A percentile compares a stretch with the other conserved stretches of the same genome.
phyloP scores from a whole-genome alignment of 1,139 yeast species.

The Debaryomyces sp. region DNA sequence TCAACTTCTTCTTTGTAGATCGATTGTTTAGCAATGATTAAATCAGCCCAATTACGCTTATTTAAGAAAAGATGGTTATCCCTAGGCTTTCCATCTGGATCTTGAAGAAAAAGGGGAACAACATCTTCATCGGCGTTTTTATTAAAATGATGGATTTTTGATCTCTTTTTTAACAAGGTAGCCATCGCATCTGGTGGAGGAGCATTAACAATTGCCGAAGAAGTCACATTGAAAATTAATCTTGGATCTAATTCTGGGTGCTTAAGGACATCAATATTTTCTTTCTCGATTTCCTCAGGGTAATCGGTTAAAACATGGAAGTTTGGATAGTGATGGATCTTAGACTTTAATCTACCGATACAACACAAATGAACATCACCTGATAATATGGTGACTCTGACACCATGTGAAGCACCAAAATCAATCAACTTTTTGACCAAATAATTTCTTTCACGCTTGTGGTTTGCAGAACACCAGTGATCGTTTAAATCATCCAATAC shows the following conservation, averaged over 20 bases:
- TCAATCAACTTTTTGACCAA: slow-evolving; percentile 59
- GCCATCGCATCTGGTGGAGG: slow-evolving; percentile 95
- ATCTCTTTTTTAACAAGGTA: slow-evolving; percentile 60
- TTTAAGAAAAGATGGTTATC: slow-evolving; percentile 66
- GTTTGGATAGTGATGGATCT: slow-evolving; percentile 44
- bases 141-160: slow-evolving; percentile 69
- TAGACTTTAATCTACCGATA: slow-evolving; percentile 74
- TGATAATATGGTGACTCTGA: slow-evolving; percentile 78
- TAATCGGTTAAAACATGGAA: slow-evolving; percentile 25
- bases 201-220: slow-evolving; percentile 87
- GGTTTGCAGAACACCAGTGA: slow-evolving; percentile 93
- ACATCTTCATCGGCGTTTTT: slow-evolving; percentile 74
- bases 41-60: slow-evolving; percentile 74
- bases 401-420: slow-evolving; percentile 63
- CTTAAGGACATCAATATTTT: slow-evolving; percentile 41
- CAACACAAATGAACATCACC: slow-evolving; percentile 95
- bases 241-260: slow-evolving; percentile 72
- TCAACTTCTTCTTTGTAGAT: slow-evolving; percentile 24
- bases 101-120: slow-evolving; percentile 66
- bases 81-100: slow-evolving; percentile 61
- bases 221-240: slow-evolving; percentile 78
- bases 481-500: slow-evolving; percentile 90
- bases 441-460: slow-evolving; percentile 73
- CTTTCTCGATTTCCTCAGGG: slow-evolving; percentile 29
- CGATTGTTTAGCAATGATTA: slow-evolving; percentile 42